Evolutionary conservation across 106 monocot genomes (phyloP).

Genomic region (Dioscorea alata): DNA sequence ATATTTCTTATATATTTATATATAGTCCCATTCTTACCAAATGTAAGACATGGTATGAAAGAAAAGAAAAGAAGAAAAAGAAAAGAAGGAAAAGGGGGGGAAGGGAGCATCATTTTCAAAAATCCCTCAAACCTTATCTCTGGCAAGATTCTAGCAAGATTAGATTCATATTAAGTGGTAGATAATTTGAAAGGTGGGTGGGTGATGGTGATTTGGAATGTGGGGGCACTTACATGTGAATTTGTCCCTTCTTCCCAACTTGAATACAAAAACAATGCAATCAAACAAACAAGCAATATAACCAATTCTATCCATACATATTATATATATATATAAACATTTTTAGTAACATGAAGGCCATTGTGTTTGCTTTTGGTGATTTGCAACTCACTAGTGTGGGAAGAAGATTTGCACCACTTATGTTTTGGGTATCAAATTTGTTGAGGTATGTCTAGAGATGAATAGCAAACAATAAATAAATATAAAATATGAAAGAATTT

Average conservation of each 20-base stretch:
- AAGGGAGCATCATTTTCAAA: neutral
- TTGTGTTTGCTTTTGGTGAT: no score
- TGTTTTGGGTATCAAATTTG: no score
- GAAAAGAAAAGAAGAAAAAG: neutral
- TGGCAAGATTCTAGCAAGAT: neutral
- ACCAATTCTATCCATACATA: no score
- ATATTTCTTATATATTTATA: no score
- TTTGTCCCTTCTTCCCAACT: neutral
- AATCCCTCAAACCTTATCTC: neutral
- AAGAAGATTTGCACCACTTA: no score
- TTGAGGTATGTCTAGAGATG: no score
- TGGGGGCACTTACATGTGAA: neutral
- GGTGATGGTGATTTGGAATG: slow-evolving; percentile 1
- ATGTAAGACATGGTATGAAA: neutral
- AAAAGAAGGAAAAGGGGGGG: neutral
- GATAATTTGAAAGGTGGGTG: neutral
- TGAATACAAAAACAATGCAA: neutral
- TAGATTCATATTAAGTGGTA: neutral
- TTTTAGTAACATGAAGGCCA: no score
- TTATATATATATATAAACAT: no score
- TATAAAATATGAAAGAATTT: no score
- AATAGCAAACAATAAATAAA: no score
- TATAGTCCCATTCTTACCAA: neutral
- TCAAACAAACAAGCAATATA: no score
- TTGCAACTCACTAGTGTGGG: no score